These are phyloP conservation scores for Tulasnella sp. DNA, from an alignment of 768 basidiomycete genomes.

Conservation along the genomic window DNA sequence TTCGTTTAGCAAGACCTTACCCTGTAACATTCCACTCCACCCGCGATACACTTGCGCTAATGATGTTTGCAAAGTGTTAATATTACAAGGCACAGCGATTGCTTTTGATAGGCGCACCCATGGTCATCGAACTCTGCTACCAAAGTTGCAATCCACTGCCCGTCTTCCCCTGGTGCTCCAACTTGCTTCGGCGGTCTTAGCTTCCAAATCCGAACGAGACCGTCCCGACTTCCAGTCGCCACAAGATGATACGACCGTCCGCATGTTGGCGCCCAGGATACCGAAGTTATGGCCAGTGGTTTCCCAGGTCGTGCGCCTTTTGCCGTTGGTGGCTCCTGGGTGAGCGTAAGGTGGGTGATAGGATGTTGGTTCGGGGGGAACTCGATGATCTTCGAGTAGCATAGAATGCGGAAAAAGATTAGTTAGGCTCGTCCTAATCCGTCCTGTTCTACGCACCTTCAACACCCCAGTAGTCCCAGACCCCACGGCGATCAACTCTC, in stretches of 20 bases:
- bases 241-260: slow-evolving; percentile 92
- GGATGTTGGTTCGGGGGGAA: slow-evolving; percentile 66
- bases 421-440: not conserved
- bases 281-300: slow-evolving; percentile 66
- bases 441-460: slow-evolving; percentile 72
- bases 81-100: not conserved
- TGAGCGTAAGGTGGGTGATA: slow-evolving; percentile 56
- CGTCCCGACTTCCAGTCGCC: slow-evolving; percentile 85
- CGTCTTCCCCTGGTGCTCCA: slow-evolving; percentile 39
- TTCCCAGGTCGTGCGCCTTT: slow-evolving; percentile 35
- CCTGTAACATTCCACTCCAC: slow-evolving; percentile 96
- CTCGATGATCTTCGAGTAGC: slow-evolving; percentile 61
- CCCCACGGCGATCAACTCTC: slow-evolving; percentile 76
- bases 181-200: slow-evolving; percentile 55
- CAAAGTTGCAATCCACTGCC: slow-evolving; percentile 64
- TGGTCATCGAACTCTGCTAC: slow-evolving; percentile 89
- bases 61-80: not conserved
- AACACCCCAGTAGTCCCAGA: slow-evolving; percentile 68
- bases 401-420: not conserved
- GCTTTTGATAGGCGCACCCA: slow-evolving; percentile 45
- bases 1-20: slow-evolving; percentile 38
- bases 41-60: slow-evolving; percentile 66
- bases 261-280: slow-evolving; percentile 92
- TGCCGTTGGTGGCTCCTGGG: slow-evolving; percentile 40
- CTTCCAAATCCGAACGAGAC: slow-evolving; percentile 86